Evolutionary conservation across 176 grass and related monocot species (phyloP), one percentile per base, ranked within the genome.

Genomic region (Triticum timopheevii): DNA sequence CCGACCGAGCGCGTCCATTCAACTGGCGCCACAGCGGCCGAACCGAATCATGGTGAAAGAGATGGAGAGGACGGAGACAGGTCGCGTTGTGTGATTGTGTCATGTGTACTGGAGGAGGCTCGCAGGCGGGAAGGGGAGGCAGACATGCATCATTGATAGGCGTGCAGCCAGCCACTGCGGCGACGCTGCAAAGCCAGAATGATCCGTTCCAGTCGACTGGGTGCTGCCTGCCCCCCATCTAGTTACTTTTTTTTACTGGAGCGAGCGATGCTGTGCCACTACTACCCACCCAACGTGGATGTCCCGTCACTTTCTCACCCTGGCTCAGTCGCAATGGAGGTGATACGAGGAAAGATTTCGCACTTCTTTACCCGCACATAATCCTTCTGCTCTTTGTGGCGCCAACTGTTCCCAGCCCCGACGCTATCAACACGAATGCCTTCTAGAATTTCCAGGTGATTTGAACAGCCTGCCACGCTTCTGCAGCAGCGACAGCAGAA

Each of bases 61-160:
- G 85, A 72, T 23, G 70, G 83, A 56, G 54, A 73, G 30, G 15
- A n/a, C 15, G 17, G 20, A 15, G 39, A 11, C 13, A 5, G 56
- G 69, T 10, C 8, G 52, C 10, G 13, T 31, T 69, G 8, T 47
- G 70, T 42, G 8, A 40, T 44, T 11, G 40, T 44, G 40, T 44
- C 40, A 44, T 44, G 40, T 34, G 88, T 77, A 36, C 83, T 24
- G 64, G 80, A 58, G 64, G 47, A 30, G 28, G 28, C 50, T 54
- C 6, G 65, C 30, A 59, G 33, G 67, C 47, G 5, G 38, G 16
- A 17, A 65, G 38, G 28, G n/a, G 16, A 65, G 76, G 45, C 68
- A 54, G 81, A 69, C 85, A 81, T 47, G 28, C 81, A 88, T 91
- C 82, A 91, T 85, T 71, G 70, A 85, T 65, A 82, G 49, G 90